Conservation (phyloP, 768 basidiomycete species). For the Suillus hirtellus region DNA sequence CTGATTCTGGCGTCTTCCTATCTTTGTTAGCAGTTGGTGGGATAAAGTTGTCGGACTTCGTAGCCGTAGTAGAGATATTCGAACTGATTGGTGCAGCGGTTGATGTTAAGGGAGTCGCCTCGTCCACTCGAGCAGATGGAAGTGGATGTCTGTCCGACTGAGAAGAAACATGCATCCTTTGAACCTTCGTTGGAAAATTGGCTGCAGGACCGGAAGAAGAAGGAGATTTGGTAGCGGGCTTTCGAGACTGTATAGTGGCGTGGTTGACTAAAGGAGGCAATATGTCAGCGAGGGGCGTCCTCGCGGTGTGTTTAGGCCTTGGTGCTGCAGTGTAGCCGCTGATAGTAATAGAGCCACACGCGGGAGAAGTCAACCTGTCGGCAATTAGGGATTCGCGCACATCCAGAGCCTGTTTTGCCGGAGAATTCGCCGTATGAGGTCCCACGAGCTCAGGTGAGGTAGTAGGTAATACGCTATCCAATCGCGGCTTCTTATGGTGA, state of each 20-base stretch:
- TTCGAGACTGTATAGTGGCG: not conserved
- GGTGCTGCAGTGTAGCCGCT: not conserved
- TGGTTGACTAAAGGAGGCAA: not conserved
- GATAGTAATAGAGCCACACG: not conserved
- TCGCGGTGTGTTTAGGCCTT: not conserved
- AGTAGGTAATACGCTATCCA: not conserved
- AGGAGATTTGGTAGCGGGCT: no score
- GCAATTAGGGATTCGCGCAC: not conserved
- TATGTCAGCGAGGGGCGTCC: not conserved
- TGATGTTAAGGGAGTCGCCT: not conserved
- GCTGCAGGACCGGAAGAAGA: not conserved
- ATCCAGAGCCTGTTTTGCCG: not conserved
- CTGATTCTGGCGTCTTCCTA: not conserved
- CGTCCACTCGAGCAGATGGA: not conserved
- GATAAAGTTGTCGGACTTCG: not conserved
- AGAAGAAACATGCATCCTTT: not conserved
- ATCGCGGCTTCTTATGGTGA: conserved; percentile 5
- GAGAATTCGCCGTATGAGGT: not conserved
- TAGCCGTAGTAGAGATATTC: not conserved
- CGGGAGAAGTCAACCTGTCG: not conserved
- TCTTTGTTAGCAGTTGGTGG: not conserved
- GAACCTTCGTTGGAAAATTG: not conserved
- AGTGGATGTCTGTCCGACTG: no score
- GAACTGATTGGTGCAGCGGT: not conserved
- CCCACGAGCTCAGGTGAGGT: not conserved